Conservation (phyloP, 2,329 filamentous ascomycete species). For the Atkinsonella hypoxylon region DNA sequence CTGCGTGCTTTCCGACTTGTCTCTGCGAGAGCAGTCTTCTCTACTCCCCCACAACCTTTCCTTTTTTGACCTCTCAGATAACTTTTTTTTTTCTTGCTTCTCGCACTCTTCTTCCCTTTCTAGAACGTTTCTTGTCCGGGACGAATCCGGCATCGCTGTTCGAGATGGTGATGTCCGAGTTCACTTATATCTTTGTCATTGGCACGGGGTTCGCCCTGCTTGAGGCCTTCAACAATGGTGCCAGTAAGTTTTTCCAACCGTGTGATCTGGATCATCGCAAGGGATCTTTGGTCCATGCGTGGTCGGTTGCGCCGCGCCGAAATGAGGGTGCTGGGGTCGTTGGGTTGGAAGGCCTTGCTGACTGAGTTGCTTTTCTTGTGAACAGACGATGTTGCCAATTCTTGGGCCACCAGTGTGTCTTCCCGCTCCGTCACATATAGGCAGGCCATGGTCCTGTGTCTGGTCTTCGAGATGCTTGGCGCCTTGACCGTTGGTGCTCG, state of each 20-base stretch:
- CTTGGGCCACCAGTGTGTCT: constrained; percentile 68
- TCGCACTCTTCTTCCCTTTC: no score
- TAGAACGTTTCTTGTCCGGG: neutral
- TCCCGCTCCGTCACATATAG: constrained; percentile 63
- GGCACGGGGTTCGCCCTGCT: constrained; percentile 66
- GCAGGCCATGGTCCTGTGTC: constrained; percentile 53
- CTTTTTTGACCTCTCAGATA: neutral
- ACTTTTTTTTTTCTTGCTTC: no score
- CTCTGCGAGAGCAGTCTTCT: neutral
- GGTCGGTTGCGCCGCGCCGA: no score
- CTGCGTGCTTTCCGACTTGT: neutral
- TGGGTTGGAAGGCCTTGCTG: constrained; percentile 1
- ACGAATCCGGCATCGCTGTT: constrained; percentile 1
- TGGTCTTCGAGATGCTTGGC: constrained; percentile 54
- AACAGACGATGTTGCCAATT: constrained; percentile 70
- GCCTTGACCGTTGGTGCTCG: constrained; percentile 54
- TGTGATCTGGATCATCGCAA: no score
- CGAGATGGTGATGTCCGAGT: constrained; percentile 47
- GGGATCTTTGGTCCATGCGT: no score
- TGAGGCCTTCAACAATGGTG: constrained; percentile 69
- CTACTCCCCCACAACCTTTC: neutral
- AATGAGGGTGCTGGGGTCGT: no score
- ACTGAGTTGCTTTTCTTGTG: neutral
- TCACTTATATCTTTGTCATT: constrained; percentile 62
- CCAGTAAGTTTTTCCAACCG: constrained; percentile 41